These are phyloP conservation scores for Trichoderma gracile DNA, from an alignment of 2,329 filamentous ascomycete species.

Conservation along the genomic window DNA sequence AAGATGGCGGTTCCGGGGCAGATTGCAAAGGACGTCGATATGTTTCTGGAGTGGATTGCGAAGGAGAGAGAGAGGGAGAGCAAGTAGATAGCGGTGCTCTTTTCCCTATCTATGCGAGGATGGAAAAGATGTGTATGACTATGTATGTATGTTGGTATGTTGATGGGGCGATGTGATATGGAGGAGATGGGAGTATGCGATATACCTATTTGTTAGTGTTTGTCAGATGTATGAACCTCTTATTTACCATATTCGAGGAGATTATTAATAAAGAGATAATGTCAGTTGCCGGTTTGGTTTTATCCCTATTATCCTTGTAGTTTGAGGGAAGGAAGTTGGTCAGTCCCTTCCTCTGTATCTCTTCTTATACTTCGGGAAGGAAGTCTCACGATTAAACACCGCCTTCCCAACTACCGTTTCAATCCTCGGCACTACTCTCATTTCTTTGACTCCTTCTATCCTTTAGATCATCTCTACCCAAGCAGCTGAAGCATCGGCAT, in stretches of 20 bases:
- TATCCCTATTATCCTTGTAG: neutral
- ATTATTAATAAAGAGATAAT: no score
- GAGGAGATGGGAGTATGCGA: neutral
- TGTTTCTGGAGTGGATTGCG: conserved; percentile 65
- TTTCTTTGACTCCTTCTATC: neutral
- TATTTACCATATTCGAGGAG: neutral
- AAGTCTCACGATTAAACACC: neutral
- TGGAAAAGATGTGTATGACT: neutral
- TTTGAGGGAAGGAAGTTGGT: neutral
- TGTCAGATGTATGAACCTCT: no score
- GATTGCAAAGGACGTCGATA: conserved; percentile 69
- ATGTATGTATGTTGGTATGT: neutral
- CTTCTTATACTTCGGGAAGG: neutral
- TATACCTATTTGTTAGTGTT: conserved; percentile 2
- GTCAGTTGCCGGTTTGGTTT: neutral
- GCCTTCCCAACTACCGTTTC: neutral
- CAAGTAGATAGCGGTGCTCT: conserved; percentile 1
- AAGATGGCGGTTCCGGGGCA: conserved; percentile 61
- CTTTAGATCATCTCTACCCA: no score
- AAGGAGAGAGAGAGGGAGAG: conserved; percentile 46
- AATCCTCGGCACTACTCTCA: neutral
- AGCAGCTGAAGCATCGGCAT: neutral
- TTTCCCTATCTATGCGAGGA: neutral
- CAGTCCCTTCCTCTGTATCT: neutral
- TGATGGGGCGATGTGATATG: neutral